Conservation (phyloP, 1,139 yeast species). For the Geotrichum bryndzae region DNA sequence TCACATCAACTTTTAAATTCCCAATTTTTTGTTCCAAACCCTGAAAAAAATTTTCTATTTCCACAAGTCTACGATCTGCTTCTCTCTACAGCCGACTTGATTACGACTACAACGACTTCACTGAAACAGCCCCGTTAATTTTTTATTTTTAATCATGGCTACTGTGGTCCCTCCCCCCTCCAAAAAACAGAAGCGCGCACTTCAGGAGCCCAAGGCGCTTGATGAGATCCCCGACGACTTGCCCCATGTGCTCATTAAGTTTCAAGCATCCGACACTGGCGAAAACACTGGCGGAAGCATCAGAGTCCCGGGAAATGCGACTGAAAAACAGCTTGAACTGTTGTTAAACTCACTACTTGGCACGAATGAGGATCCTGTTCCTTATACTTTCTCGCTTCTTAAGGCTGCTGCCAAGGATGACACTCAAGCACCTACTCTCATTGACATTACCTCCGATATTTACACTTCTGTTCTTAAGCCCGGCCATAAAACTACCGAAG, state of each 20-base stretch:
- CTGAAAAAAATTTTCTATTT: conserved; percentile 8
- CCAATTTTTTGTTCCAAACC: conserved; percentile 9
- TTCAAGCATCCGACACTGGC: conserved; percentile 94
- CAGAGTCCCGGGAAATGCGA: conserved; percentile 85
- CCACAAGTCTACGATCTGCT: neutral
- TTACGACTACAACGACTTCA: neutral
- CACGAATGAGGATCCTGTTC: conserved; percentile 49
- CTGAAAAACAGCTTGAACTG: conserved; percentile 82
- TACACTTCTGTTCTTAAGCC: conserved; percentile 80
- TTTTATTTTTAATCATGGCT: conserved; percentile 52
- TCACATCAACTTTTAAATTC: conserved; percentile 6
- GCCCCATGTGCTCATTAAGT: conserved; percentile 81
- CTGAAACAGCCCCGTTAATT: neutral
- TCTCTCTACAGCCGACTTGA: neutral
- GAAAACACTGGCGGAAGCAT: conserved; percentile 77
- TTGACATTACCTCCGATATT: conserved; percentile 72
- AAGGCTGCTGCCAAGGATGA: conserved; percentile 42
- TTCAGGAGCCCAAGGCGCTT: conserved; percentile 74
- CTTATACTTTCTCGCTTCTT: conserved; percentile 72
- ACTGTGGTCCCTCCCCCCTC: conserved; percentile 92
- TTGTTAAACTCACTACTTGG: conserved; percentile 56
- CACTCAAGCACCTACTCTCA: conserved; percentile 36
- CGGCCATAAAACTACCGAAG: conserved; percentile 85
- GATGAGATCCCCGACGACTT: conserved; percentile 69
- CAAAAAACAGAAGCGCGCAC: conserved; percentile 77